phyloP scores from a whole-genome alignment of 1,139 yeast species.

The Pneumocystis sp. region DNA sequence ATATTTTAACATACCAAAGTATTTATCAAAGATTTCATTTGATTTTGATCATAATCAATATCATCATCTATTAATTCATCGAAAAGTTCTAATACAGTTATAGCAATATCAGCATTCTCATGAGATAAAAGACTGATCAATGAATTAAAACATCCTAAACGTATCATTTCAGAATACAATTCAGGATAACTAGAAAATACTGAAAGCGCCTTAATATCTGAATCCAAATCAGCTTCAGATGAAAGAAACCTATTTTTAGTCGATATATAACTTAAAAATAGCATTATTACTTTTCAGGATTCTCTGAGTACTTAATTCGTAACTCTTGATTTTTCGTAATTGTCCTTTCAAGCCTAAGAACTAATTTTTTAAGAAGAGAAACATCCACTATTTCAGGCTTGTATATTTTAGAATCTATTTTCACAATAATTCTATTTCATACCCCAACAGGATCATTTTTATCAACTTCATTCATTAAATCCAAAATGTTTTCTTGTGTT shows the following conservation, averaged over 20 bases:
- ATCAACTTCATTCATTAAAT: constrained; percentile 19
- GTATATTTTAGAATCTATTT: neutral
- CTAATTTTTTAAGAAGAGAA: constrained; percentile 18
- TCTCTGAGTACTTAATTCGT: constrained; percentile 21
- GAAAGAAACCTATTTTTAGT: constrained; percentile 11
- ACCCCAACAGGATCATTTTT: constrained; percentile 8
- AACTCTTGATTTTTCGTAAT: constrained; percentile 21
- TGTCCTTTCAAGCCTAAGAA: constrained; percentile 19
- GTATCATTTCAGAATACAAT: constrained; percentile 18
- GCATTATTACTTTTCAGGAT: constrained; percentile 22
- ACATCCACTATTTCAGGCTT: constrained; percentile 15
- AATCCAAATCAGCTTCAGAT: constrained; percentile 18
- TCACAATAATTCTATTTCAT: neutral
- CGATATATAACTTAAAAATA: constrained; percentile 2
- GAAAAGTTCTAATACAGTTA: constrained; percentile 18
- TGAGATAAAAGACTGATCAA: constrained; percentile 21
- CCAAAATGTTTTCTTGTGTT: constrained; percentile 17
- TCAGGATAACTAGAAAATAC: constrained; percentile 20
- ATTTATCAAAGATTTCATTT: constrained; percentile 8
- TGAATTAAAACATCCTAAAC: constrained; percentile 17
- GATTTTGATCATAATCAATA: constrained; percentile 11
- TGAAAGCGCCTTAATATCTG: constrained; percentile 23
- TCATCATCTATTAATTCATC: constrained; percentile 19
- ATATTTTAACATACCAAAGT: constrained; percentile 6
- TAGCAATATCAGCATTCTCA: constrained; percentile 25